Conservation (phyloP, 2,329 filamentous ascomycete genomes). For the Aspergillus sergii region DNA sequence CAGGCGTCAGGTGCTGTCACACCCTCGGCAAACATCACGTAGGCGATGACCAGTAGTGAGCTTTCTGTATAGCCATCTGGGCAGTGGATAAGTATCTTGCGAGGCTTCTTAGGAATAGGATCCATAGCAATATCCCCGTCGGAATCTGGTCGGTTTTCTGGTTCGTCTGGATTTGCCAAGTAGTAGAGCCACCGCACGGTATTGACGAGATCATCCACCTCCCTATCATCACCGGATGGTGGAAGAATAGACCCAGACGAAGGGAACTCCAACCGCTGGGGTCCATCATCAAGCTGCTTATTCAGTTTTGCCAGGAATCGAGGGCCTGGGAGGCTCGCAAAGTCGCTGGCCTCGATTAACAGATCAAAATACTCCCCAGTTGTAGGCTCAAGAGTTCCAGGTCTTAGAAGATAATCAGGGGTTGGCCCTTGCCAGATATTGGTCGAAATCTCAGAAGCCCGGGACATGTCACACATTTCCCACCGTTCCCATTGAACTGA, state of each 20-base stretch:
- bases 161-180: constrained; percentile 66
- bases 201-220: constrained; percentile 81
- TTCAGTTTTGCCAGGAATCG: constrained; percentile 66
- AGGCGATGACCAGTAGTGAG: constrained; percentile 83
- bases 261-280: constrained; percentile 76
- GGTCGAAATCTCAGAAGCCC: constrained; percentile 80
- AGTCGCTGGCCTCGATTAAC: constrained; percentile 84
- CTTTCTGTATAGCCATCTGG: constrained; percentile 96
- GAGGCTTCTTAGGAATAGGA: constrained; percentile 45
- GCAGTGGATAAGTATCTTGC: constrained; percentile 87
- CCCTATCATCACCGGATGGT: constrained; percentile 78
- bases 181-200: constrained; percentile 90
- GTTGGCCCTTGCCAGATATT: constrained; percentile 93
- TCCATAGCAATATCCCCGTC: constrained; percentile 62
- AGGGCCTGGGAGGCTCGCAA: constrained; percentile 74
- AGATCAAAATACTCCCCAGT: constrained; percentile 71
- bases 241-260: constrained; percentile 91
- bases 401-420: constrained; percentile 65
- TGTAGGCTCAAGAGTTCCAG: constrained; percentile 43
- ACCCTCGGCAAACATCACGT: constrained; percentile 89
- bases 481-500: constrained; percentile 76
- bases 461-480: constrained; percentile 94
- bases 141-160: constrained; percentile 44
- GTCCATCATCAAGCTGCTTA: constrained; percentile 54
- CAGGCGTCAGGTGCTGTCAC: constrained; percentile 80